Conservation (phyloP, 768 basidiomycete species). For the Calvatia gigantea region DNA sequence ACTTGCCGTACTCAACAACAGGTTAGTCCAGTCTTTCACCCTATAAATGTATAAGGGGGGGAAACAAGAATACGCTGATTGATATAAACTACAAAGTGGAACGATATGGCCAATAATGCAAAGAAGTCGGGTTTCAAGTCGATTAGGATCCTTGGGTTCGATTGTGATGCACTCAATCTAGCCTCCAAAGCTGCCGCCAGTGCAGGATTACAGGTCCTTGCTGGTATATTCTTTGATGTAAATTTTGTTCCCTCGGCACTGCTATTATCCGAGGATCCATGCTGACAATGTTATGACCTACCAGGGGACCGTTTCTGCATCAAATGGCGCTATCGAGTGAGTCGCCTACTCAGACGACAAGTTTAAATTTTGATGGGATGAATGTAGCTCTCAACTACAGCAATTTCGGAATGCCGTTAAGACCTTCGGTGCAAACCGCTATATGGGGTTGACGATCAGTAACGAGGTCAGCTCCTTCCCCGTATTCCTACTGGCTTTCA, state of each 20-base stretch:
- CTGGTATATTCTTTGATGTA: constrained; percentile 31
- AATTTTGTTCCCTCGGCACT: not conserved
- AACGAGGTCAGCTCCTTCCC: constrained; percentile 26
- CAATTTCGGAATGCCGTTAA: constrained; percentile 27
- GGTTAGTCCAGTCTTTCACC: constrained; percentile 15
- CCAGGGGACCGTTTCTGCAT: constrained; percentile 28
- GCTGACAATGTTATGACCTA: not conserved
- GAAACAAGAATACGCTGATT: not conserved
- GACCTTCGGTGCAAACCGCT: constrained; percentile 29
- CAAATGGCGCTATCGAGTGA: constrained; percentile 27
- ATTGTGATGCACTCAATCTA: constrained; percentile 31
- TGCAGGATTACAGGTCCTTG: constrained; percentile 27
- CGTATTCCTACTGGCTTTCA: not conserved
- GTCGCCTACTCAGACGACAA: not conserved
- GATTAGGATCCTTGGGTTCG: constrained; percentile 32
- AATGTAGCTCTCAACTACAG: constrained; percentile 30
- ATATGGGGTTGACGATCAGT: constrained; percentile 32
- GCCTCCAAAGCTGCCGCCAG: constrained; percentile 32
- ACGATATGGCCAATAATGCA: constrained; percentile 26
- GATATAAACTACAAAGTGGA: constrained; percentile 25
- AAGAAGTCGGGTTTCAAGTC: constrained; percentile 28
- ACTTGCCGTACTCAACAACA: constrained; percentile 32
- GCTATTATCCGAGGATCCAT: not conserved
- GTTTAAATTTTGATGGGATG: not conserved
- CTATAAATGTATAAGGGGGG: not conserved